Percentiles rank a stretch among this genome's conserved stretches.
Evolutionary conservation across 208 protist species (phyloP).

Genomic region (Leptomonas seymouri): DNA sequence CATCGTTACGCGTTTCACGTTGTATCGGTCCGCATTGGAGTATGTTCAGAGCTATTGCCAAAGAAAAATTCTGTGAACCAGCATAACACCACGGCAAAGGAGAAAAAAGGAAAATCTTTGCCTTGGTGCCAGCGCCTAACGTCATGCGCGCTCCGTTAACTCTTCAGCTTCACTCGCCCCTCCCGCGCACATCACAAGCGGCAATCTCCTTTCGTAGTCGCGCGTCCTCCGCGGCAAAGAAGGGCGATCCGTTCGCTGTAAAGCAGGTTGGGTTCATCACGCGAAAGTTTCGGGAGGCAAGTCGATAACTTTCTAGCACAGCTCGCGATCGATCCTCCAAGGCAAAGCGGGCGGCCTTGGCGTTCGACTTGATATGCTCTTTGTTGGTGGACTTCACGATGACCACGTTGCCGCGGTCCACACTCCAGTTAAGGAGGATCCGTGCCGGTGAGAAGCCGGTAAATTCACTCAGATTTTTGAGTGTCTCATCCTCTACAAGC

Average conservation of each 20-base stretch:
- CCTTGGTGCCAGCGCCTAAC: no score
- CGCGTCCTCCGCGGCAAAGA: conserved; percentile 50
- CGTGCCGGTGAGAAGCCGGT: conserved; percentile 72
- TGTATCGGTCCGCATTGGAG: no score
- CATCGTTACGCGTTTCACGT: background rate
- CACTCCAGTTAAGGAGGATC: conserved; percentile 79
- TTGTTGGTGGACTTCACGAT: conserved; percentile 79
- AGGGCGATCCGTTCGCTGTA: conserved; percentile 49
- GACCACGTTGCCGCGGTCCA: conserved; percentile 83
- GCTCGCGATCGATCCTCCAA: conserved; percentile 59
- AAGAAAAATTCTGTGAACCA: background rate
- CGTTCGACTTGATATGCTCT: conserved; percentile 82
- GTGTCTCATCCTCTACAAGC: conserved; percentile 44
- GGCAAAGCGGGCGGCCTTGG: conserved; percentile 77
- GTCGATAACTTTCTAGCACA: conserved; percentile 63
- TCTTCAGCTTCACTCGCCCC: background rate
- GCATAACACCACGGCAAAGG: background rate
- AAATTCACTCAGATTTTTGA: conserved; percentile 56
- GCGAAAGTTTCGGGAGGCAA: conserved; percentile 45
- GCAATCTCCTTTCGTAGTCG: conserved; percentile 13
- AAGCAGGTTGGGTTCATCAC: conserved; percentile 82
- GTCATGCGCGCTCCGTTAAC: background rate
- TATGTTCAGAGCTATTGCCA: no score
- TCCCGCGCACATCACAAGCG: background rate
- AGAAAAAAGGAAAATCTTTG: background rate